Conservation (phyloP, 2,329 filamentous ascomycete species). For the Trichoderma arundinaceum region DNA sequence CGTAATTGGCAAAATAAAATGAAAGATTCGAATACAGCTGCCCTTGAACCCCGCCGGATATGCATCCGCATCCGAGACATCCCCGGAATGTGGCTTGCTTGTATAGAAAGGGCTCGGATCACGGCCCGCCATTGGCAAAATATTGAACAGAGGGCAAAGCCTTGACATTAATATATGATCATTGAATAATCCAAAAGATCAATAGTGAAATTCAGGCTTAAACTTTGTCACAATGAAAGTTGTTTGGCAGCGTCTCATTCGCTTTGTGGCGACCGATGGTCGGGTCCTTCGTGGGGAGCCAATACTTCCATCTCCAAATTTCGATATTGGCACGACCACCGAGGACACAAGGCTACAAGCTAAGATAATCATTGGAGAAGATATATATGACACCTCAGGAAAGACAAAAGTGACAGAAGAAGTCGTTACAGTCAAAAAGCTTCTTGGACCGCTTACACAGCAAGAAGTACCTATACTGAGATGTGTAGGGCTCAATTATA, state of each 20-base stretch:
- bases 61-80: neutral
- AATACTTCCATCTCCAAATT: slow-evolving; percentile 50
- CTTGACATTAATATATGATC: neutral
- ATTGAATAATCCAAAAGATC: neutral
- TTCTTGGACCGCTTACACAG: slow-evolving; percentile 58
- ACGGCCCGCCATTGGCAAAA: neutral
- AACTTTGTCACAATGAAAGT: slow-evolving; percentile 39
- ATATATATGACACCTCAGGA: slow-evolving; percentile 55
- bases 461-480: slow-evolving; percentile 61
- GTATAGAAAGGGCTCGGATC: neutral
- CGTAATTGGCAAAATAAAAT: no score
- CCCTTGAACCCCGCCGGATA: neutral
- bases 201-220: neutral
- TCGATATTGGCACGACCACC: slow-evolving; percentile 53
- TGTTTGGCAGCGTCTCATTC: slow-evolving; percentile 59
- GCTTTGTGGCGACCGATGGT: slow-evolving; percentile 59
- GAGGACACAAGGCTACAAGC: slow-evolving; percentile 57
- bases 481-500: slow-evolving; percentile 66
- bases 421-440: slow-evolving; percentile 56
- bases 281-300: slow-evolving; percentile 58
- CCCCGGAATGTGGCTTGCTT: slow-evolving; percentile 10
- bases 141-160: neutral
- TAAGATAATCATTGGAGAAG: slow-evolving; percentile 56
- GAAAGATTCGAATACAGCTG: neutral
- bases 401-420: slow-evolving; percentile 59